Base-by-base conservation (phyloP, 2,329 filamentous ascomycete species). In the Periconia sp. region DNA sequence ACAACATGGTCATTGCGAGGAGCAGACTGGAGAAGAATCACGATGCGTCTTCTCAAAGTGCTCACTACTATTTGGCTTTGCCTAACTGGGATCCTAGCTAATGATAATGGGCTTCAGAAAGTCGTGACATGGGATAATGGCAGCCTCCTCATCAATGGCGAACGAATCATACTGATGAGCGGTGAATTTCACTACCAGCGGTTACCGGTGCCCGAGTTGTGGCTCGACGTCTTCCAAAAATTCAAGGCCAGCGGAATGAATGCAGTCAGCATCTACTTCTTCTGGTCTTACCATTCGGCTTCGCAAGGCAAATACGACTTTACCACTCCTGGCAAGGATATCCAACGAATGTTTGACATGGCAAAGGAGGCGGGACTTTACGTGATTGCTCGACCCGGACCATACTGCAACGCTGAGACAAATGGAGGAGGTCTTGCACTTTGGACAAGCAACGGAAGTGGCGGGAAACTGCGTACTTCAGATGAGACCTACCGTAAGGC, bases 111-210 rank as follows among this genome's bases (percentile, higher is more conserved):
- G 21, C 48, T 63, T 7, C 58, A 59, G 32, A 62, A 49, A 18
- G 57, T 69, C 1, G 78, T 81, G 4, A 67, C 71, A 3, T 81
- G 78, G 79, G 78, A 81, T 50, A 65, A 72, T 30, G 78, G 79
- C 49, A 79, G 75, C 40, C 65, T 81, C 18, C 67, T 69, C 3
- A 65, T 81, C 50, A 77, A 79, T 43, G 76, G 76, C 25, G 69
- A 74, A 43, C 69, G 77, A 18, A 56, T 78, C 3, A 75, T 77
- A 33, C 67, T 80, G 19, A 77, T 75, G 49, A 70, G 69, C 2
- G 77, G 73, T 17, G 78, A 81, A 48, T 80, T 81, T 29, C 78
- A 81, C 48, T 81, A 80, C 42, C 71, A 75, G 48, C 70, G 78
- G 3, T 69, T 81, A 23, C 79, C 78, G 1, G 76, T 80, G 0